These are phyloP conservation scores for Przewalskia tangutica DNA, from an alignment of 257 asterid species.

Conservation along the genomic window DNA sequence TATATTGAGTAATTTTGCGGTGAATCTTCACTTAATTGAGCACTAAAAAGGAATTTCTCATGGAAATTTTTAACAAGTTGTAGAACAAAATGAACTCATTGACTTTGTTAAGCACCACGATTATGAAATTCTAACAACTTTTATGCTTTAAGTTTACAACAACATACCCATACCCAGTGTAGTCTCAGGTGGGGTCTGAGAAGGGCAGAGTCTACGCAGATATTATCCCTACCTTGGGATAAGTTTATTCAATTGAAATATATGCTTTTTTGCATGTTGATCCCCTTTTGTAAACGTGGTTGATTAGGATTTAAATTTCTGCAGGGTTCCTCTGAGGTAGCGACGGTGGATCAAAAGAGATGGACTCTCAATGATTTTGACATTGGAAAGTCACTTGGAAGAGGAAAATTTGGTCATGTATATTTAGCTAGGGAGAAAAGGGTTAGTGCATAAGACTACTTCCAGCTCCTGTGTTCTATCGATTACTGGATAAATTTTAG, in stretches of 20 bases:
- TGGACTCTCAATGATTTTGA: conserved; percentile 76
- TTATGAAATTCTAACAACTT: background rate
- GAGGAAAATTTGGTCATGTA: conserved; percentile 92
- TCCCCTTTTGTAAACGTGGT: background rate
- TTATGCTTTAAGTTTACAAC: background rate
- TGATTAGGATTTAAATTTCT: background rate
- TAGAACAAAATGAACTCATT: background rate
- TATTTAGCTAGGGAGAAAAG: conserved; percentile 77
- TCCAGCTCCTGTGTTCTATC: background rate
- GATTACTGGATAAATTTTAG: background rate
- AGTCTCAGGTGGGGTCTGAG: no score
- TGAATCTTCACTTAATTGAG: background rate
- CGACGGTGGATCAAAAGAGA: conserved; percentile 48
- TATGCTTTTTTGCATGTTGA: background rate
- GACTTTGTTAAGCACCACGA: background rate
- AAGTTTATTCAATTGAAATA: background rate
- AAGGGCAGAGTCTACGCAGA: no score
- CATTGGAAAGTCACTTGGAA: conserved; percentile 88
- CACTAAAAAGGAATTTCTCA: background rate
- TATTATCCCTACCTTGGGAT: no score
- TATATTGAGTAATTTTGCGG: background rate
- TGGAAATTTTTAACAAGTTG: background rate
- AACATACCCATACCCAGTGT: no score
- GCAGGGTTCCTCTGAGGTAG: conserved; percentile 45
- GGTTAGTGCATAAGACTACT: conserved; percentile 21